Percentiles rank a stretch among this genome's conserved stretches.
phyloP scores from a whole-genome alignment of 1,284 basidiomycete genomes.

The Mycena sp. region DNA sequence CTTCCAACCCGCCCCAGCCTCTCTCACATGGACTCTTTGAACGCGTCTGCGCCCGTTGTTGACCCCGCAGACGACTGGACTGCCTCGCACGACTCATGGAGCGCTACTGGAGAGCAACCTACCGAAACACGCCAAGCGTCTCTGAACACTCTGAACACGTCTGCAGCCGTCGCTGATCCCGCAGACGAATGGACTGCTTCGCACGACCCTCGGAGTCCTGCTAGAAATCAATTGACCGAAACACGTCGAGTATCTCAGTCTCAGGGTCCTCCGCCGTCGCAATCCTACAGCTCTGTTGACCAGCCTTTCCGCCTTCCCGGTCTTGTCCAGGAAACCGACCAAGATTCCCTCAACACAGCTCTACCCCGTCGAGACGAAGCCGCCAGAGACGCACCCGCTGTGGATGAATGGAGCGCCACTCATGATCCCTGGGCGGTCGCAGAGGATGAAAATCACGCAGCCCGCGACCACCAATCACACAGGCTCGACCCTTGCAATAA shows the following conservation, averaged over 20 bases:
- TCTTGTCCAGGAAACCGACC: not conserved
- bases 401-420: constrained; percentile 17
- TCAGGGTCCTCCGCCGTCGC: not conserved
- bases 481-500: constrained; percentile 21
- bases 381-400: not conserved
- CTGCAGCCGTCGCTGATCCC: not conserved
- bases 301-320: not conserved
- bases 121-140: not conserved
- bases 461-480: constrained; percentile 3
- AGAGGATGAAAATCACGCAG: constrained; percentile 8
- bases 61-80: constrained; percentile 1
- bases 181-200: constrained; percentile 13
- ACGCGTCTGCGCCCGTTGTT: not conserved
- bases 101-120: not conserved
- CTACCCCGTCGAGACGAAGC: not conserved
- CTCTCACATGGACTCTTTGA: not conserved
- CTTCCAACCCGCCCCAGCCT: constrained; percentile 8
- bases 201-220: constrained; percentile 17
- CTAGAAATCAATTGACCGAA: not conserved
- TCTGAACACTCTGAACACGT: not conserved
- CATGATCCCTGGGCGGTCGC: constrained; percentile 21
- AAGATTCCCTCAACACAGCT: not conserved
- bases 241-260: not conserved
- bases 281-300: not conserved
- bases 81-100: constrained; percentile 3